phyloP scores from a whole-genome alignment of 768 basidiomycete species.

The Serendipita sp. region DNA sequence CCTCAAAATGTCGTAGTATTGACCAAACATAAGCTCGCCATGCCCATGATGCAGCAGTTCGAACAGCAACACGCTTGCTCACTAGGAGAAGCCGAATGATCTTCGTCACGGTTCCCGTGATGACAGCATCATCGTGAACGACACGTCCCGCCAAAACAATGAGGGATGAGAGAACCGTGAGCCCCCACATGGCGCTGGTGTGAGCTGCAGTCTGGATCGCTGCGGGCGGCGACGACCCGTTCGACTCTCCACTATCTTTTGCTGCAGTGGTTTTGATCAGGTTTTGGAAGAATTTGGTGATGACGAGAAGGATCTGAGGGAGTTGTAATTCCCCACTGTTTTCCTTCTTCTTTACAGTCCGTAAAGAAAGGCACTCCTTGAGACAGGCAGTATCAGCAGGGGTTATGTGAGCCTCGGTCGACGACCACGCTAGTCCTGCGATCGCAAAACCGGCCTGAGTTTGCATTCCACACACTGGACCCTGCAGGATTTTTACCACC shows the following conservation, averaged over 20 bases:
- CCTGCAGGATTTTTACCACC: constrained; percentile 41
- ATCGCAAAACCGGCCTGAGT: background rate
- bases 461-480: background rate
- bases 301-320: constrained; percentile 39
- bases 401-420: constrained; percentile 34
- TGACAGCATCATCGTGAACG: constrained; percentile 12
- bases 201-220: constrained; percentile 44
- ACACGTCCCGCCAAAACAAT: constrained; percentile 47
- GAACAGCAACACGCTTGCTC: constrained; percentile 39
- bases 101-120: constrained; percentile 23
- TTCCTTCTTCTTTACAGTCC: background rate
- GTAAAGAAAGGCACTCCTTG: background rate
- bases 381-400: background rate
- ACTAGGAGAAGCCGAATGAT: constrained; percentile 33
- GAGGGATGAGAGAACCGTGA: constrained; percentile 48
- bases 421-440: constrained; percentile 36
- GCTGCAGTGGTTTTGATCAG: constrained; percentile 31
- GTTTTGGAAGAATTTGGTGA: constrained; percentile 33
- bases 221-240: constrained; percentile 31
- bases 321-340: constrained; percentile 4
- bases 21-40: constrained; percentile 53
- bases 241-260: constrained; percentile 23
- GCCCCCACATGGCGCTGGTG: constrained; percentile 61
- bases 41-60: constrained; percentile 41
- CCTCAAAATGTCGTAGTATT: constrained; percentile 27